Percentiles rank a stretch among this genome's conserved stretches.
phyloP scores from a whole-genome alignment of 495 filamentous ascomycete genomes.

The Talaromyces thailandensis region DNA sequence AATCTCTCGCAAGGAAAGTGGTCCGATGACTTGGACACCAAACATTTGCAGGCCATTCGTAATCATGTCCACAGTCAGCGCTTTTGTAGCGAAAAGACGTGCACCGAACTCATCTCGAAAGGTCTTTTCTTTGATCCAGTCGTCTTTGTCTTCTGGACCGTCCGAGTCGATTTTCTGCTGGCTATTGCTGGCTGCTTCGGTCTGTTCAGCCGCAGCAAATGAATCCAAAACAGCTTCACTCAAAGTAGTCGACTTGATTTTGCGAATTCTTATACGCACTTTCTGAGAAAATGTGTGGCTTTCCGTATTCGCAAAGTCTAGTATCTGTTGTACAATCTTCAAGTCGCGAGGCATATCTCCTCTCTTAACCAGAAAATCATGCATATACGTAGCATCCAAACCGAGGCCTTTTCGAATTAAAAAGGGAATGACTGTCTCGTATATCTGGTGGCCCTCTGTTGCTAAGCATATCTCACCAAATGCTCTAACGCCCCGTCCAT shows the following conservation, averaged over 20 bases:
- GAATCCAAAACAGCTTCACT: neutral
- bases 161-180: neutral
- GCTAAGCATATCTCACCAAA: slow-evolving; percentile 44
- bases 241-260: slow-evolving; percentile 1
- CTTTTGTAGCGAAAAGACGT: slow-evolving; percentile 60
- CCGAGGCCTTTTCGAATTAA: slow-evolving; percentile 41
- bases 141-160: neutral
- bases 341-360: slow-evolving; percentile 41
- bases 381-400: slow-evolving; percentile 50
- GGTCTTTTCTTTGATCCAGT: slow-evolving; percentile 16
- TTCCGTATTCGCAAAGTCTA: slow-evolving; percentile 1
- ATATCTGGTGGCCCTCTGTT: slow-evolving; percentile 39
- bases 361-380: slow-evolving; percentile 36
- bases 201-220: neutral
- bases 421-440: slow-evolving; percentile 50
- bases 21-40: slow-evolving; percentile 57
- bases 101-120: slow-evolving; percentile 56
- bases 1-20: slow-evolving; percentile 63
- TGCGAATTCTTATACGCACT: neutral
- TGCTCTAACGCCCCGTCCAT: slow-evolving; percentile 14
- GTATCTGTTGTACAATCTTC: neutral
- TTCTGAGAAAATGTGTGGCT: slow-evolving; percentile 4
- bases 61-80: slow-evolving; percentile 55
- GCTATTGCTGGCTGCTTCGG: neutral
- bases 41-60: slow-evolving; percentile 56